Base-by-base conservation (phyloP, 2,329 filamentous ascomycete genomes). In the Clarireedia monteithiana region DNA sequence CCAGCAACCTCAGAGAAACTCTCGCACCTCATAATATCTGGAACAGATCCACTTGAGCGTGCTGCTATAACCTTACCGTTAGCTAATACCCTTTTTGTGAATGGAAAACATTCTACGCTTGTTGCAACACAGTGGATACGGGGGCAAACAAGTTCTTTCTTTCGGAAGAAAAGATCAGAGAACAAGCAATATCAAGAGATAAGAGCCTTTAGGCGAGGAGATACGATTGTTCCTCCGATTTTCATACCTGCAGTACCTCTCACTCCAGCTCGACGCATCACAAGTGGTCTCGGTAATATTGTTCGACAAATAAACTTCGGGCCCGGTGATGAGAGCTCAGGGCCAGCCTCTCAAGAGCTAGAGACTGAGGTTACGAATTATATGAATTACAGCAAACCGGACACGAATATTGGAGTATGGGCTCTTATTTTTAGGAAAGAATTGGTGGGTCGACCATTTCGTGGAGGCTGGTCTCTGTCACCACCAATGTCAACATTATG, bases 61-160 rank as follows among this genome's bases (percentile, higher is more conserved):
- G 7, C 38, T 17, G 30, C 46, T 3, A 34, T 55, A 44, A 68
- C 77, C 5, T 57, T 91, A 2, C 88, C 88, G 2, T 73, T 94
- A 26, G 85, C 89, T 42, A 89, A 90, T 65, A 95, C 89, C 0
- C 73, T 90, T 6, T 94, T 94, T 66, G 80, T 84, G 40, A 92
- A 85, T 58, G 86, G 83, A 47, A 75, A 74, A 26, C 73, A 74
- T 1, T 84, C 84, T 2, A 87, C 83, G 1, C 70, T 89, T 6
- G 66, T 79, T 27, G 71, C 73, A 2, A 74, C 70, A 56, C 69
- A 62, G 55, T 79, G 76, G 76, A 24, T 17, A 23, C 46, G 51
- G 30, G 42, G 24, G 3, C 15, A 51, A 24, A 40, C 39, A n/a
- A 2, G 39, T 45, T 10, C 20, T 20, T 47, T 34, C 14, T 63